phyloP scores from a whole-genome alignment of 345 rosid species.

The Eucalyptus shirleyi region DNA sequence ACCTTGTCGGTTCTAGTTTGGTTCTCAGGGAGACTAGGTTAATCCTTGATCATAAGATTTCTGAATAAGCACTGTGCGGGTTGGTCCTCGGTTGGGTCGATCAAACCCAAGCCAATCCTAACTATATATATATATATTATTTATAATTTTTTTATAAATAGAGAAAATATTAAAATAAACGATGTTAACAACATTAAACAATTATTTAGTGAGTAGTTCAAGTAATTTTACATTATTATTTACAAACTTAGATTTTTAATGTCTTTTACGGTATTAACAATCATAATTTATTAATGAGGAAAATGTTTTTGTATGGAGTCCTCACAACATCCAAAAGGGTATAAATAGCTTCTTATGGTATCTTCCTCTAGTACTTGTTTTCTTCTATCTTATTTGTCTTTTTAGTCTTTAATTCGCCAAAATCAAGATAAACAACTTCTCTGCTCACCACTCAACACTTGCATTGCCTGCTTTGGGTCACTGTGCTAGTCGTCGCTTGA shows the following conservation, averaged over 20 bases:
- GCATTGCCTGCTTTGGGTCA: too few relatives aligned
- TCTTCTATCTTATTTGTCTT: too few relatives aligned
- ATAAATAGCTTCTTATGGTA: rapidly evolving
- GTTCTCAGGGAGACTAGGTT: rapidly evolving
- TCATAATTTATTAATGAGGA: rapidly evolving
- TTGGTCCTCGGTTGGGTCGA: too few relatives aligned
- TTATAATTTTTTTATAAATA: too few relatives aligned
- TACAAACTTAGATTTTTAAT: too few relatives aligned
- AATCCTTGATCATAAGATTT: rapidly evolving
- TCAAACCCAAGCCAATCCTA: rapidly evolving
- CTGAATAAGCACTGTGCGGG: rapidly evolving
- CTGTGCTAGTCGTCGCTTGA: rapidly evolving
- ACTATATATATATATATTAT: too few relatives aligned
- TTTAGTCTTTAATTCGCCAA: rapidly evolving
- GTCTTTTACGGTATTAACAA: rapidly evolving
- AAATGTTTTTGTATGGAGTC: rapidly evolving
- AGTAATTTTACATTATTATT: too few relatives aligned
- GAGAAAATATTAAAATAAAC: too few relatives aligned
- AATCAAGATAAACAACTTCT: rapidly evolving
- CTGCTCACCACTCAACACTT: rapidly evolving
- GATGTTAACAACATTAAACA: rapidly evolving
- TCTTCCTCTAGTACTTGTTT: too few relatives aligned
- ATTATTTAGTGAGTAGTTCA: too few relatives aligned
- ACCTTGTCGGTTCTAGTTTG: rapidly evolving
- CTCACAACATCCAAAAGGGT: rapidly evolving